phyloP scores from a whole-genome alignment of 2,329 filamentous ascomycete species.

The Xylaria sp. region DNA sequence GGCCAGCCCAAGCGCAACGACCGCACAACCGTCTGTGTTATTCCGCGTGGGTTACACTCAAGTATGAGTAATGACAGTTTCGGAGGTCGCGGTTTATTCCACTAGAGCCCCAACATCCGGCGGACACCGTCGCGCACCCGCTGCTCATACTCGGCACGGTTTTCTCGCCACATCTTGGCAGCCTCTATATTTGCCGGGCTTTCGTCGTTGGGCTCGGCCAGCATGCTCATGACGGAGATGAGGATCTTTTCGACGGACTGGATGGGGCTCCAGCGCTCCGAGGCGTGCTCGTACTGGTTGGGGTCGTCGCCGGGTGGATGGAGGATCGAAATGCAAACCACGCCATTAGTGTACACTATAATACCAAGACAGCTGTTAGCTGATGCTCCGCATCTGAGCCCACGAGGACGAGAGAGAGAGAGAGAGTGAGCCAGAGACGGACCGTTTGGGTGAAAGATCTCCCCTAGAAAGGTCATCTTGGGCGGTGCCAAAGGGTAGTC shows the following conservation, averaged over 20 bases:
- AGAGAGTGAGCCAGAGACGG: too few species aligned
- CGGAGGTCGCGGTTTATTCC: slow-evolving; percentile 27
- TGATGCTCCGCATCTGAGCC: neutral
- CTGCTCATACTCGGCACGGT: slow-evolving; percentile 83
- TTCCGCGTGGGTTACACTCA: neutral
- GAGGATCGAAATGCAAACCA: slow-evolving; percentile 98
- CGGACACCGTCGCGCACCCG: slow-evolving; percentile 85
- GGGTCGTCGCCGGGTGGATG: slow-evolving; percentile 96
- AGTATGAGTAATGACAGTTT: slow-evolving; percentile 7
- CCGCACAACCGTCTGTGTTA: slow-evolving; percentile 21
- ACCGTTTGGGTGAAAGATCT: slow-evolving; percentile 98
- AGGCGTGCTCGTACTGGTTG: slow-evolving; percentile 97
- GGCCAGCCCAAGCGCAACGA: slow-evolving; percentile 6
- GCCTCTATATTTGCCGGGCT: slow-evolving; percentile 96
- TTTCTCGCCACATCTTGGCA: slow-evolving; percentile 94
- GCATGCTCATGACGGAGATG: slow-evolving; percentile 97
- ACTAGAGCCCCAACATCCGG: slow-evolving; percentile 77
- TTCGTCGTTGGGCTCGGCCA: slow-evolving; percentile 96
- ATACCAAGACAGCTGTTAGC: slow-evolving; percentile 12
- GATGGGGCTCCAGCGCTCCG: slow-evolving; percentile 95
- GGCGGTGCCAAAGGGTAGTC: slow-evolving; percentile 98
- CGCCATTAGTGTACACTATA: slow-evolving; percentile 86
- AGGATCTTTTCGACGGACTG: slow-evolving; percentile 98
- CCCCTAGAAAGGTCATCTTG: slow-evolving; percentile 93
- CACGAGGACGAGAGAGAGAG: neutral